Evolutionary conservation across 2,329 filamentous ascomycete species (phyloP), one percentile per base, ranked within the genome.

Genomic region (Gaeumannomyces sp.): DNA sequence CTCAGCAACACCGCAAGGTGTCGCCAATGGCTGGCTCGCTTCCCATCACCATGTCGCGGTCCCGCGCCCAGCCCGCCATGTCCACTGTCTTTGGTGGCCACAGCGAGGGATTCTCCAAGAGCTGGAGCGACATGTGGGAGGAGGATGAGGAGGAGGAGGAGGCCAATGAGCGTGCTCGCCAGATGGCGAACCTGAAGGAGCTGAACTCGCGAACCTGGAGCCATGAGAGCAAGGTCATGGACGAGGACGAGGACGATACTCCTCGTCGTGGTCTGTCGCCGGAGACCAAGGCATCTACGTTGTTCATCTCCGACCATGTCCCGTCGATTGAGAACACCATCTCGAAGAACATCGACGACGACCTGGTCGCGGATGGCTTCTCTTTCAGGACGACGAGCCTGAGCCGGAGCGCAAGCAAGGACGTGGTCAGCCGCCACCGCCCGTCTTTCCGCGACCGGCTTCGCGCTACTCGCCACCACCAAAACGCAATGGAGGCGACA

Each of bases 91-190:
- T 96, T 74, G 29, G 29, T 29, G 91, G 91, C 72, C 87, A 90
- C 74, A 85, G 87, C 68, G 90, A 94, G 60, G 81, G 85, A 61
- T 91, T 96, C 61, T 97, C 95, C 65, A 98, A 98, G 89, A 98
- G 95, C 81, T 99, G 95, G 95, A 97, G 93, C 73, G 95, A 99
- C 76, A 87, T 98, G 76, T 97, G 93, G 89, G 94, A 98, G 66
- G 94, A 98, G 76, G 94, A 98, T 64, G 80, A 82, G 60, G 93
- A 95, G 72, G 87, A 95, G 72, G 87, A 90, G 68, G 85, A 91
- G 70, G 81, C 83, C 50, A 85, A 89, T 71, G 86, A 89, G 72
- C 83, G 83, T 67, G 78, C 79, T 66, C 84, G 84, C 68, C 85
- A 89, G 73, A 79, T 85, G 65, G 77, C 83, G 66, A 80, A 80